Base-by-base conservation (phyloP, 805 yeast genomes). In the Candida maltosa region DNA sequence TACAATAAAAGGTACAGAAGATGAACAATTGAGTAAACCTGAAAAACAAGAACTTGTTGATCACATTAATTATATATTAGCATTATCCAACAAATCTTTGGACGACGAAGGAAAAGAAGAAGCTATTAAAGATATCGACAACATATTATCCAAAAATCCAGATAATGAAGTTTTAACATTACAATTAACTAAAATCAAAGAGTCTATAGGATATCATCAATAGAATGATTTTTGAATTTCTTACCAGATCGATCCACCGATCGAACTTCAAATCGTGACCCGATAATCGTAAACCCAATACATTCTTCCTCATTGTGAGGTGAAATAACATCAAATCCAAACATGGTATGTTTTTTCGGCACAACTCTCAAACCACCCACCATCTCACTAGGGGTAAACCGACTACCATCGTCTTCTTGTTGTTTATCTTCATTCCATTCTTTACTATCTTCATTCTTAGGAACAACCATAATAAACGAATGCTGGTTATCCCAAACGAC, bases 401-500 rank as follows among this genome's bases (percentile, higher is more conserved):
- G n/a, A n/a, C n/a, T n/a, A n/a, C n/a, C n/a, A n/a, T n/a, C n/a
- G n/a, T n/a, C n/a, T 55, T 37, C 16, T n/a, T 29, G 24, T 16
- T 37, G 5, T 24, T 59, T 31, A 16, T 39, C 4, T 53, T 52
- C 42, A 38, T 58, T 64, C 71, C 71, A 65, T 39, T 54, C 62
- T 26, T 41, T 50, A 31, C 53, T 32, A 33, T 54, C 52, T 17
- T 55, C 57, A 7, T 49, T 49, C 29, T 73, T 51, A 3, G 73
- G 73, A 1, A 79, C 72, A 9, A 80, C 78, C 31, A 87, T 49
- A 2, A 86, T 70, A 50, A 86, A 82, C 40, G 75, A 73, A 45
- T 78, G 77, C 53, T 83, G 87, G 6, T 91, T 74, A 52, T 88
- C 97, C 83, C 93, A 85, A 2, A 86, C 62, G 2, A 88, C 85